A percentile compares a stretch with the other conserved stretches of the same genome.
phyloP scores from a whole-genome alignment of 2,329 filamentous ascomycete genomes.

The Talaromyces funiculosus region DNA sequence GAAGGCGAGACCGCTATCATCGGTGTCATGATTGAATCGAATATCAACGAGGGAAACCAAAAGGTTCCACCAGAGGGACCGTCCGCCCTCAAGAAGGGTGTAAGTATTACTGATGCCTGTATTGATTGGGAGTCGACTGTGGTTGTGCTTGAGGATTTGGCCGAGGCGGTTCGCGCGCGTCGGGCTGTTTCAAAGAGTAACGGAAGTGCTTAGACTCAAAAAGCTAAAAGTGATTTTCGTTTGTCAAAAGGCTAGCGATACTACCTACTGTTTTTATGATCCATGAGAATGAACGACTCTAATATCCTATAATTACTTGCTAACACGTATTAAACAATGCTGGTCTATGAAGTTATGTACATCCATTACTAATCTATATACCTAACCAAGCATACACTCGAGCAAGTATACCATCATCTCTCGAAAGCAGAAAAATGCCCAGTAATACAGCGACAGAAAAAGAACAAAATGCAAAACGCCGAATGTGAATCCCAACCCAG shows the following conservation, averaged over 20 bases:
- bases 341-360: background rate
- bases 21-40: slow-evolving; percentile 98
- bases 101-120: slow-evolving; percentile 94
- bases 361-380: slow-evolving; percentile 1
- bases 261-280: background rate
- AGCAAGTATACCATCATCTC: background rate
- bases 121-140: slow-evolving; percentile 89
- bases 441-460: slow-evolving; percentile 1
- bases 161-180: slow-evolving; percentile 72
- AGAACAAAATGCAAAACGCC: slow-evolving; percentile 1
- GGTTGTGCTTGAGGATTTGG: slow-evolving; percentile 74
- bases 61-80: slow-evolving; percentile 84
- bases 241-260: background rate
- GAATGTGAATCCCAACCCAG: slow-evolving; percentile 7
- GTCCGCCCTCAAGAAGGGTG: slow-evolving; percentile 72
- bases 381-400: background rate
- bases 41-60: slow-evolving; percentile 86
- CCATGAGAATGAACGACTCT: background rate
- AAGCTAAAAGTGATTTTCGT: background rate
- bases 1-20: slow-evolving; percentile 83
- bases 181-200: slow-evolving; percentile 46
- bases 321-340: too few relatives aligned
- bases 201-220: slow-evolving; percentile 15
- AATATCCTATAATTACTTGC: too few relatives aligned
- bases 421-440: background rate